Evolutionary conservation across 1,284 basidiomycete species (phyloP), one percentile per base, ranked within the genome.

Genomic region (Takashimella koratensis): DNA sequence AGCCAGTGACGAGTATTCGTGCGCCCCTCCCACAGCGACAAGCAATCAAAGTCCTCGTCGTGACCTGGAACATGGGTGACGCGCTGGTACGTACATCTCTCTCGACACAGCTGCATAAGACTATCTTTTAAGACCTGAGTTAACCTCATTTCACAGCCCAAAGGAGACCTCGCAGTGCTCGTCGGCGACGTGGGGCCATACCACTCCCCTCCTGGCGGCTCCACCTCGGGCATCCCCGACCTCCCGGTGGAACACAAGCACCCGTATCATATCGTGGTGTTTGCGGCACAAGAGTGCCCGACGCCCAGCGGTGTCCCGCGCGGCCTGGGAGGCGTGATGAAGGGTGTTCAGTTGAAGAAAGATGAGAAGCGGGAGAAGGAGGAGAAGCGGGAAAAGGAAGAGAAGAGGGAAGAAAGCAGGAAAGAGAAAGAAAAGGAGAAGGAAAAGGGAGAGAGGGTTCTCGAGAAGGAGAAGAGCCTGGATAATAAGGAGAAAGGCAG

Each of bases 51-150:
- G 74, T 80, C 24, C 67, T 77, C 46, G 69, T 79, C 49, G 70
- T 79, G 43, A 79, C 78, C 2, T 80, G 79, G 79, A 80, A 80
- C 57, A 78, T 79, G 75, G 78, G 76, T 10, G 75, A 75, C 56
- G 71, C 74, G 2, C 56, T 80, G 26, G 77, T 78, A 43, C 66
- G 72, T 63, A 30, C 21, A 36, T 36, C 16, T 36, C 30, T 36
- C 16, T 36, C 30, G 10, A 36, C 16, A 8, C 30, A 8, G 16
- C 16, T 36, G 8, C 30, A 36, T 36, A 8, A n/a, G n/a, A 36
- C 22, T 24, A 39, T 27, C n/a, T 21, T 12, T 40, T 19, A n/a
- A n/a, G n/a, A n/a, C 12, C 6, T 8, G 5, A 26, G 24, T 2
- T 5, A 36, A 22, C 3, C 16, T 46, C 40, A 39, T 24, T 16